Evolutionary conservation across 2,329 filamentous ascomycete species (phyloP).

Genomic region (Huntiella savannae): DNA sequence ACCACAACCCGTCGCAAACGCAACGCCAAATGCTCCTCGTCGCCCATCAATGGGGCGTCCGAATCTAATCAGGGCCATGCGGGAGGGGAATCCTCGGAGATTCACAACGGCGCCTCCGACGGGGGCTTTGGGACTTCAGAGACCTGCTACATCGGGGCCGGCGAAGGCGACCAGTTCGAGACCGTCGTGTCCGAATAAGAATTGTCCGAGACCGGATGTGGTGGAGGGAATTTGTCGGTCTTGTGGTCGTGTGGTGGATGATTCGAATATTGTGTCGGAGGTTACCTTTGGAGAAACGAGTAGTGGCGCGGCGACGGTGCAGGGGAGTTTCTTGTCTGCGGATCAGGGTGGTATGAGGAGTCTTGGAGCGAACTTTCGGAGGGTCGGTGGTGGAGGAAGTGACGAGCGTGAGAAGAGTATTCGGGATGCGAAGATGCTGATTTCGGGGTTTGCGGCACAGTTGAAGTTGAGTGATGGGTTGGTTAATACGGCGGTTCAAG

Average conservation of each 20-base stretch:
- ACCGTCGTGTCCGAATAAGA: constrained; percentile 35
- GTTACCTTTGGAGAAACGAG: constrained; percentile 79
- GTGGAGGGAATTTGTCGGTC: constrained; percentile 55
- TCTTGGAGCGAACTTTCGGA: constrained; percentile 41
- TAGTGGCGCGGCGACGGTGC: constrained; percentile 70
- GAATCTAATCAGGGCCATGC: constrained; percentile 32
- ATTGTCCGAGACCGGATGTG: constrained; percentile 41
- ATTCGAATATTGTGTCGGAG: constrained; percentile 81
- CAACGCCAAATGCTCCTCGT: background rate
- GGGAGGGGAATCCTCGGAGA: constrained; percentile 18
- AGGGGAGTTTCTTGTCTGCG: constrained; percentile 72
- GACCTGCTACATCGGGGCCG: too few relatives aligned
- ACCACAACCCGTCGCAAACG: constrained; percentile 14
- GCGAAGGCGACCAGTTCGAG: too few relatives aligned
- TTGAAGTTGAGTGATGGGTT: constrained; percentile 42
- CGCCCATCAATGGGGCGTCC: constrained; percentile 21
- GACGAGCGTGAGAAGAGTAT: constrained; percentile 41
- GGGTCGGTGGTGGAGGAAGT: constrained; percentile 31
- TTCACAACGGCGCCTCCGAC: too few relatives aligned
- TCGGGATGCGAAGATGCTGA: constrained; percentile 36
- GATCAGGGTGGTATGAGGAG: constrained; percentile 65
- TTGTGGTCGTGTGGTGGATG: constrained; percentile 69
- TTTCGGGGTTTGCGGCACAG: constrained; percentile 42
- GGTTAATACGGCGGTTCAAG: constrained; percentile 46
- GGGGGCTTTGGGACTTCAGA: too few relatives aligned